phyloP scores from a whole-genome alignment of 179 eudicot genomes.

The Beta corolliflora region DNA sequence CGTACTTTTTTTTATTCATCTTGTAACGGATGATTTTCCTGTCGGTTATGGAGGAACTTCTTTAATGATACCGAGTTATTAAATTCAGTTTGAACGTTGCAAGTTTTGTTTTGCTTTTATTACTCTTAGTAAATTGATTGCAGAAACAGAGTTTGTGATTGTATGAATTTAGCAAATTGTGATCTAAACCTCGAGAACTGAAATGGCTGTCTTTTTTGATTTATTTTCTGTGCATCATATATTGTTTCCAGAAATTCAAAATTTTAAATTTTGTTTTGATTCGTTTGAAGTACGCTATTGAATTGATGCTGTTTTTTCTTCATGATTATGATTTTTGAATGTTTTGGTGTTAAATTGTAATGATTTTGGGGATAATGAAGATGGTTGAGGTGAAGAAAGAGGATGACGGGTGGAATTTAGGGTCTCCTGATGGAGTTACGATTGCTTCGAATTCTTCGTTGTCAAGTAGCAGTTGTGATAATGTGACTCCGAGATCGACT shows the following conservation, averaged over 20 bases:
- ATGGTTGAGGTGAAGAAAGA: conserved; percentile 39
- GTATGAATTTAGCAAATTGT: conserved; percentile 9
- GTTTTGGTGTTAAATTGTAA: no score
- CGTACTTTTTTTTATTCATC: background rate
- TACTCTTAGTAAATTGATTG: conserved; percentile 1
- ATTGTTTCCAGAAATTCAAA: no score
- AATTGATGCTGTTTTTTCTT: background rate
- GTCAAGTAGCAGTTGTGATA: conserved; percentile 52
- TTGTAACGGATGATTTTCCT: conserved; percentile 36
- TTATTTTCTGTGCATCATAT: background rate
- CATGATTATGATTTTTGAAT: conserved; percentile 4
- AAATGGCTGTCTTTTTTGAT: background rate
- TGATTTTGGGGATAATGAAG: conserved; percentile 11
- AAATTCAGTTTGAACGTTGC: background rate
- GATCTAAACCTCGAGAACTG: background rate
- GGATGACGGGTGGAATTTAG: conserved; percentile 33
- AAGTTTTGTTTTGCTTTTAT: background rate
- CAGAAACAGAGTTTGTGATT: conserved; percentile 19
- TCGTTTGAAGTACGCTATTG: background rate
- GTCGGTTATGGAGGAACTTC: conserved; percentile 29
- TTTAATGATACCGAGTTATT: conserved; percentile 1
- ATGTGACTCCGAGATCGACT: conserved; percentile 40
- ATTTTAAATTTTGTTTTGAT: background rate
- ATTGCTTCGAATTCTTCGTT: conserved; percentile 39
- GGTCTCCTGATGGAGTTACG: conserved; percentile 38